Conservation (phyloP, 2,329 filamentous ascomycete genomes). For the Aspergillus melleus region DNA sequence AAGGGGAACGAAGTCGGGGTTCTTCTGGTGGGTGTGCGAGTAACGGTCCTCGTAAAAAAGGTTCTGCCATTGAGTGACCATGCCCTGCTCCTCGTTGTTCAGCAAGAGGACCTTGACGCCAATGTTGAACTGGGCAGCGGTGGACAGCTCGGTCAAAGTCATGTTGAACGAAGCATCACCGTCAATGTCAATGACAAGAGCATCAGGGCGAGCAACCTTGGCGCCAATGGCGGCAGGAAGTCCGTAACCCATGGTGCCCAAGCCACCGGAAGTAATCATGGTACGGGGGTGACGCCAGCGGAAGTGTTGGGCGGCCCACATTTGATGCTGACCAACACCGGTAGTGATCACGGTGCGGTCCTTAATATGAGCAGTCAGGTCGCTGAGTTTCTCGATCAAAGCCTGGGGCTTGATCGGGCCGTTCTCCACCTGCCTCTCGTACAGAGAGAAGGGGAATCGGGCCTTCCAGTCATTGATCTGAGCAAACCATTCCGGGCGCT, state of each 20-base stretch:
- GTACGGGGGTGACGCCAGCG: constrained; percentile 87
- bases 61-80: constrained; percentile 98
- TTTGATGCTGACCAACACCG: constrained; percentile 96
- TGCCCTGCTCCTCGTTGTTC: constrained; percentile 97
- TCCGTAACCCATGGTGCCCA: constrained; percentile 95
- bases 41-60: constrained; percentile 95
- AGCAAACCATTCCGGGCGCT: constrained; percentile 81
- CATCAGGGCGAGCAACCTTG: constrained; percentile 80
- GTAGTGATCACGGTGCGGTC: constrained; percentile 85
- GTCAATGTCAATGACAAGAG: constrained; percentile 91
- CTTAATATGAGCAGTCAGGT: constrained; percentile 77
- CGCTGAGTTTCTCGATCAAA: constrained; percentile 84
- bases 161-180: constrained; percentile 99
- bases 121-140: constrained; percentile 93
- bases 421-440: constrained; percentile 72
- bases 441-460: constrained; percentile 81
- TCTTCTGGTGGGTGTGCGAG: constrained; percentile 87
- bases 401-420: constrained; percentile 93
- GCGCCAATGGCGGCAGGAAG: constrained; percentile 93
- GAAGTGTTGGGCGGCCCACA: constrained; percentile 98
- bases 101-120: constrained; percentile 91
- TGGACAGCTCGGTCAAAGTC: constrained; percentile 93
- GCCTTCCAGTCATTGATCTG: constrained; percentile 90
- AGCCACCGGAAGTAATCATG: constrained; percentile 94
- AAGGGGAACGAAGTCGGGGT: constrained; percentile 94